phyloP scores from a whole-genome alignment of 2,329 filamentous ascomycete species.

The Botrytis byssoidea region DNA sequence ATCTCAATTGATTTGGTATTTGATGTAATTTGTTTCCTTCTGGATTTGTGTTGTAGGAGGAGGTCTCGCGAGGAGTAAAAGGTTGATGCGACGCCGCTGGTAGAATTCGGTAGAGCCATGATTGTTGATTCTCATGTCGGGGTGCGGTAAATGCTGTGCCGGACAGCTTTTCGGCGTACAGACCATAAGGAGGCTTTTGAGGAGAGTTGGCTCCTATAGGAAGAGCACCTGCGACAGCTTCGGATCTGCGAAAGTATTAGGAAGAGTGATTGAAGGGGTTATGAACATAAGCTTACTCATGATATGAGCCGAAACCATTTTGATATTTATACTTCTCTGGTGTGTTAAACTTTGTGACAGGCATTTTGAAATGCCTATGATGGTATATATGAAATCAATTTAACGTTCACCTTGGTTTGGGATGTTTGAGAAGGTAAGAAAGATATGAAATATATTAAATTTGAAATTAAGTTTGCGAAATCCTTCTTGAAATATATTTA shows the following conservation, averaged over 20 bases:
- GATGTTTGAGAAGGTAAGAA: not conserved
- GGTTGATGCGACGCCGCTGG: slow-evolving; percentile 53
- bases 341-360: slow-evolving; percentile 60
- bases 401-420: no score
- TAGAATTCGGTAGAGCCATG: slow-evolving; percentile 58
- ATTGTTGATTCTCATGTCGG: slow-evolving; percentile 54
- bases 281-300: slow-evolving; percentile 51
- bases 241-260: slow-evolving; percentile 48
- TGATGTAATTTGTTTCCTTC: slow-evolving; percentile 53
- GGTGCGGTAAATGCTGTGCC: slow-evolving; percentile 58
- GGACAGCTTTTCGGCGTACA: slow-evolving; percentile 66
- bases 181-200: slow-evolving; percentile 64
- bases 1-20: slow-evolving; percentile 78
- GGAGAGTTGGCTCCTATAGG: slow-evolving; percentile 67
- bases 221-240: slow-evolving; percentile 63
- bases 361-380: slow-evolving; percentile 47
- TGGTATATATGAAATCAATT: not conserved
- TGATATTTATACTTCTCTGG: slow-evolving; percentile 67
- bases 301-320: slow-evolving; percentile 66
- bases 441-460: not conserved
- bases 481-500: not conserved
- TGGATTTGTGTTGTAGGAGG: slow-evolving; percentile 46
- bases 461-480: not conserved
- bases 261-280: not conserved
- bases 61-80: slow-evolving; percentile 46